These are phyloP conservation scores for Coprinopsis strossmayeri DNA, from an alignment of 768 basidiomycete species.

Conservation along the genomic window DNA sequence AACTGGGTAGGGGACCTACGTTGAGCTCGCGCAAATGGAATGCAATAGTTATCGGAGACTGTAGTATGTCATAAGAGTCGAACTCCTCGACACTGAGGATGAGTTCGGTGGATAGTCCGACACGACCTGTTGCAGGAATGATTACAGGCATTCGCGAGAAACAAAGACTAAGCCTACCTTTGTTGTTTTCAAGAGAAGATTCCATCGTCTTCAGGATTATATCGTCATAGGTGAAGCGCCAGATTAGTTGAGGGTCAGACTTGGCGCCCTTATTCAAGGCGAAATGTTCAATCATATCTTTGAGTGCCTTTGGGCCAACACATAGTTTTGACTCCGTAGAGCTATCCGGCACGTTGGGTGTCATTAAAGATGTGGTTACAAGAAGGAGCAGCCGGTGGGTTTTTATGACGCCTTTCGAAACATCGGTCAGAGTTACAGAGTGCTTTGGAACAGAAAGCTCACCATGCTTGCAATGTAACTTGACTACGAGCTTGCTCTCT, in stretches of 20 bases:
- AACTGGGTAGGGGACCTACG: slow-evolving; percentile 30
- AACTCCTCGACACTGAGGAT: slow-evolving; percentile 76
- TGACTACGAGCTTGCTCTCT: slow-evolving; percentile 67
- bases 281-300: slow-evolving; percentile 80
- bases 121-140: slow-evolving; percentile 33
- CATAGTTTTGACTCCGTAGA: slow-evolving; percentile 56
- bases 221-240: slow-evolving; percentile 68
- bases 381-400: slow-evolving; percentile 69
- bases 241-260: slow-evolving; percentile 73
- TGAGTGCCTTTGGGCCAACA: slow-evolving; percentile 67
- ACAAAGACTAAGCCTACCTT: slow-evolving; percentile 37
- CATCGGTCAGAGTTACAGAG: too few relatives aligned
- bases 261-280: slow-evolving; percentile 54
- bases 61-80: slow-evolving; percentile 63
- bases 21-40: slow-evolving; percentile 85
- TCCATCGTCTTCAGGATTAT: slow-evolving; percentile 66
- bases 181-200: slow-evolving; percentile 56
- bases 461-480: slow-evolving; percentile 83
- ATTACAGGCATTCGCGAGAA: neutral
- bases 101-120: slow-evolving; percentile 69
- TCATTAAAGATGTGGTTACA: slow-evolving; percentile 50
- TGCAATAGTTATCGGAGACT: slow-evolving; percentile 58
- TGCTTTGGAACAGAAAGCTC: too few relatives aligned
- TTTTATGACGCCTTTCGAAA: slow-evolving; percentile 65
- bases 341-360: slow-evolving; percentile 58